Evolutionary conservation across 768 basidiomycete species (phyloP), one percentile per base, ranked within the genome.

Genomic region (Phanerochaete sordida): DNA sequence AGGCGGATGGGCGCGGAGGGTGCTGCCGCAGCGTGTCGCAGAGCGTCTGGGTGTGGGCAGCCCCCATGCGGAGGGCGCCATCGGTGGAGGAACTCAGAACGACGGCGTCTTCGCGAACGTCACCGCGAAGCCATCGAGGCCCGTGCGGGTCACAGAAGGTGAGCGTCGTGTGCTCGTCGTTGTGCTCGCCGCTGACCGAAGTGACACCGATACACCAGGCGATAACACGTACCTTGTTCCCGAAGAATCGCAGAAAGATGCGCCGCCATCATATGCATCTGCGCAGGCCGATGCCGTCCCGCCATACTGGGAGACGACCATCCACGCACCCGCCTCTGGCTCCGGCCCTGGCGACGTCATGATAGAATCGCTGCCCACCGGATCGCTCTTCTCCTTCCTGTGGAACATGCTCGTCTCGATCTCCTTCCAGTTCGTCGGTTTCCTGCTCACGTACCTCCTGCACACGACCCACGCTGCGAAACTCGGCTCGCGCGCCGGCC

Each of bases 51-150:
- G 79, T 0, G 16, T 62, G 67, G 70, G 0, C 71, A 71, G 8
- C 45, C 65, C 65, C n/a, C 58, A 62, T 60, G 48, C 21, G 0
- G 33, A 46, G 23, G 54, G 61, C 50, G 24, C 49, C 63, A 46
- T 70, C 76, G 91, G 91, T 31, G 86, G 87, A 7, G 91, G 90
- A 0, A 78, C 75, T 15, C 84, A 91, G 30, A 94, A 95, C 68
- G 95, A 96, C 65, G 97, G 97, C 2, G 95, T 98, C 15, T 99
- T 98, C 69, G 87, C 91, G 31, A 99, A 98, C 68, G 85, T 99
- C 43, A 86, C 84, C 62, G 96, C 96, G 1, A 97, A 97, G 71
- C 96, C 96, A 1, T 49, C 61, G 3, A 71, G 70, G 35, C 75
- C 77, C 1, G 76, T 80, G 27, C 60, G 81, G 56, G 67, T 84